Evolutionary conservation across 1,139 yeast species (phyloP), one percentile per base, ranked within the genome.

Genomic region (Trichomonascaceae sp.): DNA sequence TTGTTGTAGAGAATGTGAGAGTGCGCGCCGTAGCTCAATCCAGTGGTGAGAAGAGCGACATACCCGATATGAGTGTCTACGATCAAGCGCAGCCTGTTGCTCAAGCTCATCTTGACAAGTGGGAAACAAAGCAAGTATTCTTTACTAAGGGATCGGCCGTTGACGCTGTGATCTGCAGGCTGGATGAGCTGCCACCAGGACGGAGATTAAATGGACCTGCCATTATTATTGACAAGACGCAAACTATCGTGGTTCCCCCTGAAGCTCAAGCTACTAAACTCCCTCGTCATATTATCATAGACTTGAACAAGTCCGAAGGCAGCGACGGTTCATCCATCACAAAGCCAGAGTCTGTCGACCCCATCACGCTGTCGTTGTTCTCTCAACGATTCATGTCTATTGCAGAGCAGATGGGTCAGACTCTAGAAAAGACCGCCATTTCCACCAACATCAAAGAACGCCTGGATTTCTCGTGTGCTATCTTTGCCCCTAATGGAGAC

Each of bases 321-420:
- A n/a, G 13, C 33, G 3, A 26, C 23, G 23, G 11, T 20, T 20
- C 23, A 8, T 20, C 23, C 11, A 11, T 20, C 6, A 20, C 6
- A 8, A 11, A 6, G 9, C 26, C 26, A n/a, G 16, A 23, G 11
- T 39, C 65, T 49, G 42, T 75, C 17, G 84, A 79, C 45, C 89
- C 92, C 0, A 69, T 80, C 35, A 71, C 75, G 47, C 56, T 81
- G 30, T 76, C 89, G 1, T 82, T 81, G 1, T 81, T 80, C 56
- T 80, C 87, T 16, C 87, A 81, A 52, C 62, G 92, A 44, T 81
- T 81, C 50, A 80, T 81, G 92, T 79, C 82, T 34, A 76, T 81
- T 52, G 93, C 93, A 3, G 93, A 80, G 48, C 92, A 80, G 50
- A 81, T 81, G 93, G 93, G 93, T 11, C 67, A 74, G 44, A 79